These are phyloP conservation scores for Fonsecaea nubica DNA, from an alignment of 2,329 filamentous ascomycete genomes.

Conservation along the genomic window DNA sequence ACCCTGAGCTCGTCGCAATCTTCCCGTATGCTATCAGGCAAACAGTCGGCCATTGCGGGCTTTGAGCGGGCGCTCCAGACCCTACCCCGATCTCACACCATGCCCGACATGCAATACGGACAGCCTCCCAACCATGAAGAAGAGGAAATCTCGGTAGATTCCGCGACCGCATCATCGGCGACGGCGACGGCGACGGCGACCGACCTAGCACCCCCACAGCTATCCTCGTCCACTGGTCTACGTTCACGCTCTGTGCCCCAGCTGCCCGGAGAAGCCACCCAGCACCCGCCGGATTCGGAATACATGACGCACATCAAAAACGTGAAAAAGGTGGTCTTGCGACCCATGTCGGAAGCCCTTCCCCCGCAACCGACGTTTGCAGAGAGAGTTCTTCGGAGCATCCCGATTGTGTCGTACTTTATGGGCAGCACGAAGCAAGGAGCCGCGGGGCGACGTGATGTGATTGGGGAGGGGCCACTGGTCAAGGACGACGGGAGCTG, in stretches of 20 bases:
- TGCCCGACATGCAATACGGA: slow-evolving; percentile 46
- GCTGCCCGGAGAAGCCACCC: slow-evolving; percentile 27
- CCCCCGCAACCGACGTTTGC: slow-evolving; percentile 70
- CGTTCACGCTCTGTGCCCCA: slow-evolving; percentile 40
- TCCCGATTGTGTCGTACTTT: slow-evolving; percentile 76
- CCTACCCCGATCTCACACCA: slow-evolving; percentile 49
- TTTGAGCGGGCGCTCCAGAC: slow-evolving; percentile 45
- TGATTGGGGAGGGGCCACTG: slow-evolving; percentile 55
- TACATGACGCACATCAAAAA: slow-evolving; percentile 65
- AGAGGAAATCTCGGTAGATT: slow-evolving; percentile 42
- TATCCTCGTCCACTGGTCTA: slow-evolving; percentile 43
- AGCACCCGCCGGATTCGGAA: slow-evolving; percentile 50
- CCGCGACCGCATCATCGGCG: slow-evolving; percentile 51
- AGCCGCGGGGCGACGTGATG: slow-evolving; percentile 43
- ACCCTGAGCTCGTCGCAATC: slow-evolving; percentile 44
- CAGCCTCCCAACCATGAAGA: slow-evolving; percentile 42
- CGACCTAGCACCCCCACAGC: slow-evolving; percentile 27
- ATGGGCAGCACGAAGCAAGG: slow-evolving; percentile 50
- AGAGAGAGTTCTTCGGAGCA: slow-evolving; percentile 68
- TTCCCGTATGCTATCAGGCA: slow-evolving; percentile 44
- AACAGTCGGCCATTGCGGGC: slow-evolving; percentile 40
- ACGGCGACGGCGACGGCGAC: slow-evolving; percentile 49
- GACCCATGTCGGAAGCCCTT: slow-evolving; percentile 73
- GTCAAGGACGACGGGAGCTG: slow-evolving; percentile 53
- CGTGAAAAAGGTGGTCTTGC: slow-evolving; percentile 68